These are phyloP conservation scores for Tetraselmis striata DNA, from an alignment of 139 green algal species.

Conservation along the genomic window DNA sequence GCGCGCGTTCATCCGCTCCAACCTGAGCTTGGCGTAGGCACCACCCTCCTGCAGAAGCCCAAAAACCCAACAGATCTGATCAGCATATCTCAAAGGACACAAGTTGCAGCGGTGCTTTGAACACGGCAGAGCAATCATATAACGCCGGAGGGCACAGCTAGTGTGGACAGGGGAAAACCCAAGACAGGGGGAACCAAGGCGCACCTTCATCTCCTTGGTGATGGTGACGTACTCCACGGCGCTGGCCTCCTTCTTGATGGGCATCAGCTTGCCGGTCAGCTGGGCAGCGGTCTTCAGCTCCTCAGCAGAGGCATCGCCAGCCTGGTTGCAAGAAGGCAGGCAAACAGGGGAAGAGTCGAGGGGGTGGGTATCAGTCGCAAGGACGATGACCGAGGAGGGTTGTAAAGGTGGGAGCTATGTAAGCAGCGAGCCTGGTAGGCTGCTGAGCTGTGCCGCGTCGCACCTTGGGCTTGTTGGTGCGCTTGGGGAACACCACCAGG, in stretches of 20 bases:
- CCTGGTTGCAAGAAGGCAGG: slow-evolving; percentile 18
- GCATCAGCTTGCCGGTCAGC: slow-evolving; percentile 58
- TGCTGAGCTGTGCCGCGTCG: neutral
- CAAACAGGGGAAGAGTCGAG: neutral
- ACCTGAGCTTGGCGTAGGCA: slow-evolving; percentile 84
- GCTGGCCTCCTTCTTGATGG: slow-evolving; percentile 38
- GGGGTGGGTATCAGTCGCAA: too few species aligned
- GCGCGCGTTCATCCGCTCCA: slow-evolving; percentile 86
- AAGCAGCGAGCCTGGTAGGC: too few species aligned
- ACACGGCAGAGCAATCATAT: too few species aligned
- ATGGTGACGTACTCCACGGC: slow-evolving; percentile 76
- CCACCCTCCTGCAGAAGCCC: slow-evolving; percentile 25
- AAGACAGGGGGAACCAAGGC: neutral
- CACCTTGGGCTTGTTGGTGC: slow-evolving; percentile 80
- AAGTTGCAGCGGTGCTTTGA: too few species aligned
- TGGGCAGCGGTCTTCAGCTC: slow-evolving; percentile 63
- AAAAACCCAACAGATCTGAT: neutral
- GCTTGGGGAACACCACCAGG: slow-evolving; percentile 91
- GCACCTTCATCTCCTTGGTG: slow-evolving; percentile 83
- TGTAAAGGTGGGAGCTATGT: too few species aligned
- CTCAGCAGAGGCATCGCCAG: slow-evolving; percentile 71
- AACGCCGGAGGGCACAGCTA: too few species aligned
- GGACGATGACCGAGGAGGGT: too few species aligned
- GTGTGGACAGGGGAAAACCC: neutral
- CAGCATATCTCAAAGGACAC: neutral